Base-by-base conservation (phyloP, 345 rosid species). In the Cardamine occulta region DNA sequence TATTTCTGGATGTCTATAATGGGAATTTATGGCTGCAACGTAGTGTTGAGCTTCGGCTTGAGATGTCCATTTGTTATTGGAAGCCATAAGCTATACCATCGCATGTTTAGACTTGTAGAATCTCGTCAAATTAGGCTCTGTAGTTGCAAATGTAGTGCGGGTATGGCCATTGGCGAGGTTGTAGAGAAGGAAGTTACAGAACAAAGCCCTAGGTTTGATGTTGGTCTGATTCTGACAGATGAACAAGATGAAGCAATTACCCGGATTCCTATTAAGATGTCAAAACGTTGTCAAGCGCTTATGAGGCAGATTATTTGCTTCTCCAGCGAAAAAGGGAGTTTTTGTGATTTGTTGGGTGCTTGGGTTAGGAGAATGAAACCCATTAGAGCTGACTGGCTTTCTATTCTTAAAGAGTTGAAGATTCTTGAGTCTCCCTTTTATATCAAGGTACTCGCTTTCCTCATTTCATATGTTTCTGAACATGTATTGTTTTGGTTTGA, bases 291-390 rank as follows among this genome's bases (percentile, higher is more conserved):
- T 28, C 85, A 83, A 73, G 89, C 98, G 17, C 47, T 89, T 21
- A 75, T 90, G 89, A 86, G 58, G 34, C 95, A 93, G 76, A 82
- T 93, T 64, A 83, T 90, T 31, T 88, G 87, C 74, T 80, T 80
- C 69, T 75, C 80, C 65, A 73, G 58, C 9, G 67, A 80, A 68
- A 83, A 82, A 32, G 84, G 81, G 9, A 63, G 73, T 21, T 74
- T 93, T 28, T 63, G 37, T 5, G 86, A 86, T 76, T 74, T 93
- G 70, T 75, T 93, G 83, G 72, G 52, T 78, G 82, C 79, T 73
- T 93, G 96, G 97, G 93, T 84, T 53, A 86, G 81, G 84, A 70
- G 85, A 53, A 93, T 91, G 96, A 91, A 82, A 52, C 98, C 96
- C 61, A 80, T 57, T 42, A 82, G 93, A 74, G 81, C 88, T 54